A percentile compares a stretch with the other conserved stretches of the same genome.
Conservation (phyloP, 768 basidiomycete genomes). For the Russula ochroleuca region DNA sequence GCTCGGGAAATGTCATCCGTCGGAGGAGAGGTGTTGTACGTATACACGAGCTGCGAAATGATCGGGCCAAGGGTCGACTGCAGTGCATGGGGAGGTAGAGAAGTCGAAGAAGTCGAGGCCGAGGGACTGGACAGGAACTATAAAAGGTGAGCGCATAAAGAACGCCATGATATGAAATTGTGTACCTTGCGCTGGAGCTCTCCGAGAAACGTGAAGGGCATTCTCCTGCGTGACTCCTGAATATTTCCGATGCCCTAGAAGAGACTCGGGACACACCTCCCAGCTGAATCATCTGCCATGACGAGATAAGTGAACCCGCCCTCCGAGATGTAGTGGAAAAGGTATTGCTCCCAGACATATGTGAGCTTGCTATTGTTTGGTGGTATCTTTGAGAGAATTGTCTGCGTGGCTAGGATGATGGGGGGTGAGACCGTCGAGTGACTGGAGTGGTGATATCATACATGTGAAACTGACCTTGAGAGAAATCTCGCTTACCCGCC, state of each 20-base stretch:
- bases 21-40: constrained; percentile 86
- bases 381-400: constrained; percentile 92
- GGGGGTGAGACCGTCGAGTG: neutral
- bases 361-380: constrained; percentile 77
- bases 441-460: neutral
- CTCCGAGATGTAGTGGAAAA: constrained; percentile 92
- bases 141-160: constrained; percentile 11
- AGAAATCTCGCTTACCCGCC: constrained; percentile 78
- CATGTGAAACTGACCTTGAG: constrained; percentile 54
- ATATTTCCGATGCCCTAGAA: neutral
- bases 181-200: constrained; percentile 76
- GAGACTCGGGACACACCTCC: constrained; percentile 53
- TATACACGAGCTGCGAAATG: constrained; percentile 72
- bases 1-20: constrained; percentile 86
- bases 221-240: constrained; percentile 48
- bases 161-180: constrained; percentile 2
- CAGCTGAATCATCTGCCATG: constrained; percentile 91
- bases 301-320: constrained; percentile 84
- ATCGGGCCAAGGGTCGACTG: constrained; percentile 69
- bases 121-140: constrained; percentile 63
- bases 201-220: constrained; percentile 90
- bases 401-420: constrained; percentile 61
- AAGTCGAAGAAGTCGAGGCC: constrained; percentile 51
- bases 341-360: constrained; percentile 89
- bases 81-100: constrained; percentile 48